Evolutionary conservation across 768 basidiomycete genomes (phyloP), one percentile per base, ranked within the genome.

Genomic region (Paxillus ammoniavirescens): DNA sequence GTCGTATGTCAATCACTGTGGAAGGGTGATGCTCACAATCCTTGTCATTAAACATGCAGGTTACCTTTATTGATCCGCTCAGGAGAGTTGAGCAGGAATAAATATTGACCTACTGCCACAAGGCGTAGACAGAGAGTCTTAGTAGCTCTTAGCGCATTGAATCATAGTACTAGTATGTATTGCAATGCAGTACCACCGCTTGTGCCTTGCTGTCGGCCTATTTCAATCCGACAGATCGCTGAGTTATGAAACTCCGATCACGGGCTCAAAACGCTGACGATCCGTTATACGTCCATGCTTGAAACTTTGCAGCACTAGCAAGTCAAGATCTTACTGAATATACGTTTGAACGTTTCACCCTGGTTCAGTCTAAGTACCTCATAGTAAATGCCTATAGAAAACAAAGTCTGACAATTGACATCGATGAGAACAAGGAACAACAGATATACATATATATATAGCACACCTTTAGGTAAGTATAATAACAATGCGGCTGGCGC

Each of bases 41-140:
- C 14, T 44, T 44, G 33, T 21, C 28, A 52, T 31, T 47, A 13
- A 40, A 28, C 35, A 40, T 26, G 21, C 54, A 87, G 83, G 71
- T 79, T 30, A 81, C 75, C n/a, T 76, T 82, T 50, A 65, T 86
- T 37, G 75, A 81, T n/a, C 82, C 82, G 33, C 79, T 81, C 8
- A 70, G 79, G 43, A 82, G 80, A 64, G 65, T 81, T 57, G 78
- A 81, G 50, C 75, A 43, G 77, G 26, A 26, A 26, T 26, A 26
- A 26, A 4, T 26, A 80, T 50, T 82, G 17, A 53, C 30, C 35
- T 26, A 31, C 40, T 31, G 26, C 45, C 8, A 30, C 10, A 14
- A 31, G 15, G 35, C 1, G 30, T 3, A 36, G 14, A 9, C 41
- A 26, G 49, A 44, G 23, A 37, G 0, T 33, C 35, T 50, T 15